A percentile compares a stretch with the other conserved stretches of the same genome.
Evolutionary conservation across 495 filamentous ascomycete species (phyloP).

Genomic region (Opeltia flavorubescens): DNA sequence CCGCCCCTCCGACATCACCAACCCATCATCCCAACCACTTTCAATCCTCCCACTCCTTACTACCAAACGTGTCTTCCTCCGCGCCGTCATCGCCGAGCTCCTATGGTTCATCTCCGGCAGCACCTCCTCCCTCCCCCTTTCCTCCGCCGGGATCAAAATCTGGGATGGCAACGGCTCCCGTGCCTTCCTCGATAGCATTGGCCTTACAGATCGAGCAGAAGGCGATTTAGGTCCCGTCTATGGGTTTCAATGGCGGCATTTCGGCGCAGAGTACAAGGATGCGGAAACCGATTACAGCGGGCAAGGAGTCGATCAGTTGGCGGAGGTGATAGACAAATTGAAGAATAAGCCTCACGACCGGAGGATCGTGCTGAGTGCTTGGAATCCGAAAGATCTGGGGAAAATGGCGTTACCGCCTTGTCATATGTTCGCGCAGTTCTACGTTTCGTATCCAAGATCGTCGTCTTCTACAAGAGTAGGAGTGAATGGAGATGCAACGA

Average conservation of each 20-base stretch:
- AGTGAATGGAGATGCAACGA: constrained; percentile 21
- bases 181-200: constrained; percentile 70
- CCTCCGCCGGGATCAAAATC: constrained; percentile 73
- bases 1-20: constrained; percentile 21
- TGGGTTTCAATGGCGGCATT: constrained; percentile 98
- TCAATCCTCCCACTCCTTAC: constrained; percentile 82
- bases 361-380: constrained; percentile 76
- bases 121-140: constrained; percentile 64
- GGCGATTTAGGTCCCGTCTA: constrained; percentile 95
- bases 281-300: constrained; percentile 70
- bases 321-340: constrained; percentile 71
- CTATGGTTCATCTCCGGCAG: constrained; percentile 87
- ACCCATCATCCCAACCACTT: constrained; percentile 18
- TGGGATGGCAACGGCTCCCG: constrained; percentile 96
- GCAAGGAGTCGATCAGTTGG: constrained; percentile 83
- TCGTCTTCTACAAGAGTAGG: not conserved
- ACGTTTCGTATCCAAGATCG: constrained; percentile 60
- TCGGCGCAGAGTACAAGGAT: constrained; percentile 79
- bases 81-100: constrained; percentile 82
- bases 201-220: constrained; percentile 59
- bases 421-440: constrained; percentile 99
- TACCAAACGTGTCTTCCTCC: constrained; percentile 90
- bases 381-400: constrained; percentile 76
- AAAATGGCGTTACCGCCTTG: constrained; percentile 95
- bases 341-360: constrained; percentile 73